Evolutionary conservation across 129 eudicot species (phyloP).

Genomic region (Deinandra increscens): DNA sequence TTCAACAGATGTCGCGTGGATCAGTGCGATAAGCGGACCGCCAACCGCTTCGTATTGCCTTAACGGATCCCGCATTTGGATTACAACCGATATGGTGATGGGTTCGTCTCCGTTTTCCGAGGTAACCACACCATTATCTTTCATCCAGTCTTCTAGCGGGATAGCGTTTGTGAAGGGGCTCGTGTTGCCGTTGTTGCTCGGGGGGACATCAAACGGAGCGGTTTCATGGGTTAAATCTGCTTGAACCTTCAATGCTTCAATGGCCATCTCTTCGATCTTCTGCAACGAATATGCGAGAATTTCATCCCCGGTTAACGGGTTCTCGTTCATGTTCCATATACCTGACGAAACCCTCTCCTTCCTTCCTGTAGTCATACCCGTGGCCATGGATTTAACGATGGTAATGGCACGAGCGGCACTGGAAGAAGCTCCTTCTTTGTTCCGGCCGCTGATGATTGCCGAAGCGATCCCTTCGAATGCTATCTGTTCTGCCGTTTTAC

Average conservation of each 20-base stretch:
- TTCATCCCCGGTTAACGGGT: conserved; percentile 62
- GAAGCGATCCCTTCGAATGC: conserved; percentile 98
- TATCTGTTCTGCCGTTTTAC: conserved; percentile 87
- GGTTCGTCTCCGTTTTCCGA: conserved; percentile 26
- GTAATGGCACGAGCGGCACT: conserved; percentile 76
- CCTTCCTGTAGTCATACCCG: conserved; percentile 65
- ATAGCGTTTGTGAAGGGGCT: conserved; percentile 51
- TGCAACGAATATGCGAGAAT: conserved; percentile 67
- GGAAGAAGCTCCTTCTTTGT: conserved; percentile 89
- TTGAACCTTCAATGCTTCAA: conserved; percentile 77
- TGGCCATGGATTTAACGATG: conserved; percentile 66
- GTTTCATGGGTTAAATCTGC: conserved; percentile 67
- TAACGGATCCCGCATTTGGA: conserved; percentile 74
- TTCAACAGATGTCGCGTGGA: conserved; percentile 47
- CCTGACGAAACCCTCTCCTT: conserved; percentile 80
- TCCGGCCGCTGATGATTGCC: conserved; percentile 76
- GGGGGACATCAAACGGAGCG: conserved; percentile 84
- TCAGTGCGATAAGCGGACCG: conserved; percentile 65
- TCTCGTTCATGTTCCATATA: conserved; percentile 78
- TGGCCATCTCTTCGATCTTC: conserved; percentile 76
- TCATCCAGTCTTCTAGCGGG: conserved; percentile 76
- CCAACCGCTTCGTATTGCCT: conserved; percentile 94
- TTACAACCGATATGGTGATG: conserved; percentile 45
- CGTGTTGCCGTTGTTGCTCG: conserved; percentile 29
- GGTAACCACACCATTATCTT: conserved; percentile 34